Evolutionary conservation across 140 eudicot genomes (phyloP).

Genomic region (Erigeron philadelphicus): DNA sequence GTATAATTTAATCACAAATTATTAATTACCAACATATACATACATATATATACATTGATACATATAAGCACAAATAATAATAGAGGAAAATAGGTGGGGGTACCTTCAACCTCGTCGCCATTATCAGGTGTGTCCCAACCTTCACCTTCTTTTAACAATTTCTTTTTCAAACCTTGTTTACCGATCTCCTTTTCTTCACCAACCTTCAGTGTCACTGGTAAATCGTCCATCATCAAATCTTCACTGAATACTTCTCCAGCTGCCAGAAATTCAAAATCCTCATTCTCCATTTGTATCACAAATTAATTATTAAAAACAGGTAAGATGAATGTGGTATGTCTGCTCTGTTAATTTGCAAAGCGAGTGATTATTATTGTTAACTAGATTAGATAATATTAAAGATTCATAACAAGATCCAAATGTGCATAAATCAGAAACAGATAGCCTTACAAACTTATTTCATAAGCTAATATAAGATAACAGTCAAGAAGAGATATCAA

Average conservation of each 20-base stretch:
- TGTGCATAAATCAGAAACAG: no score
- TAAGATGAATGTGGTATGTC: not conserved
- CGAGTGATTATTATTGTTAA: no score
- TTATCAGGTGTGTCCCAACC: constrained; percentile 33
- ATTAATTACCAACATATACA: no score
- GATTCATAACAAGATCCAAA: no score
- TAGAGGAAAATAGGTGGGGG: no score
- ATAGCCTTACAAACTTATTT: no score
- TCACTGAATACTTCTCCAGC: constrained; percentile 47
- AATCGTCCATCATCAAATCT: constrained; percentile 35
- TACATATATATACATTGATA: not conserved
- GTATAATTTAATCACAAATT: constrained; percentile 1
- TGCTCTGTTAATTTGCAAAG: no score
- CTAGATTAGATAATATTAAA: no score
- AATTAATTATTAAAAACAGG: not conserved
- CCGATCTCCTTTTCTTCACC: constrained; percentile 93
- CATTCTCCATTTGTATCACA: constrained; percentile 36
- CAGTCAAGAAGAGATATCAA: no score
- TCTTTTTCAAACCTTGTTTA: constrained; percentile 71
- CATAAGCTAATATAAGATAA: no score
- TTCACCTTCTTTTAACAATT: constrained; percentile 61
- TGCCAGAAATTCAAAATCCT: constrained; percentile 56
- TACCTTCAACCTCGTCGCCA: constrained; percentile 37
- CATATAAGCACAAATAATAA: no score
- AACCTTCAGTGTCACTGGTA: constrained; percentile 43